Conservation (phyloP, 176 grass and related monocot species). For the Carex cristatella region DNA sequence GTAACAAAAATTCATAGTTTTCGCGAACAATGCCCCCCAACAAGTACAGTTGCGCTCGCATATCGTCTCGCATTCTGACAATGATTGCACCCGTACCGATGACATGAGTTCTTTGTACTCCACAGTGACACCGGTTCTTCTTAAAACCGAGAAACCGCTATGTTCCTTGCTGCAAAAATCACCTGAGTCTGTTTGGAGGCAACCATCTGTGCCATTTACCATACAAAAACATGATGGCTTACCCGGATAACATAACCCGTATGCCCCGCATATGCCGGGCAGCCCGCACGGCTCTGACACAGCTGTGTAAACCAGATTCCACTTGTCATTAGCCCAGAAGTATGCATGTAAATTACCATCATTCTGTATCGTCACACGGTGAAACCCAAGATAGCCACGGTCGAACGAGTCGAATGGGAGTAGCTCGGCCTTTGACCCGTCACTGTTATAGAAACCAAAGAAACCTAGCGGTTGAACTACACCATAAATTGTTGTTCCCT, state of each 20-base stretch:
- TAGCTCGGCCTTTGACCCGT: conserved; percentile 29
- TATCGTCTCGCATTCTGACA: conserved; percentile 34
- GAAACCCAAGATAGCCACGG: conserved; percentile 29
- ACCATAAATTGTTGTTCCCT: conserved; percentile 40
- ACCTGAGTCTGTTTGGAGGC: conserved; percentile 24
- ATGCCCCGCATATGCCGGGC: conserved; percentile 49
- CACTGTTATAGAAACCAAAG: conserved; percentile 50
- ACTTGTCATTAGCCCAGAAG: conserved; percentile 41
- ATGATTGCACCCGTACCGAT: conserved; percentile 27
- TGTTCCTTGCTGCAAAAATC: conserved; percentile 27
- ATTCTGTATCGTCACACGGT: conserved; percentile 50
- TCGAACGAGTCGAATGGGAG: conserved; percentile 60
- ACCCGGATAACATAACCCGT: conserved; percentile 47
- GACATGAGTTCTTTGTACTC: conserved; percentile 50
- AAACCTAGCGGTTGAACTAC: conserved; percentile 42
- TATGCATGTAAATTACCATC: conserved; percentile 67
- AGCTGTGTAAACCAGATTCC: conserved; percentile 42
- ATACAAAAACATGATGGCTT: conserved; percentile 44
- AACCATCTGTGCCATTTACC: conserved; percentile 6
- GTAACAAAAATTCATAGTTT: conserved; percentile 46
- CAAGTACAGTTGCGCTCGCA: conserved; percentile 55
- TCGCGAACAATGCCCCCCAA: conserved; percentile 43
- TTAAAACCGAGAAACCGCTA: conserved; percentile 38
- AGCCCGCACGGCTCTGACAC: conserved; percentile 37
- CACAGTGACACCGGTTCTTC: conserved; percentile 35